A percentile compares a stretch with the other conserved stretches of the same genome.
Conservation (phyloP, 345 rosid species). For the Clarkia xantiana region DNA sequence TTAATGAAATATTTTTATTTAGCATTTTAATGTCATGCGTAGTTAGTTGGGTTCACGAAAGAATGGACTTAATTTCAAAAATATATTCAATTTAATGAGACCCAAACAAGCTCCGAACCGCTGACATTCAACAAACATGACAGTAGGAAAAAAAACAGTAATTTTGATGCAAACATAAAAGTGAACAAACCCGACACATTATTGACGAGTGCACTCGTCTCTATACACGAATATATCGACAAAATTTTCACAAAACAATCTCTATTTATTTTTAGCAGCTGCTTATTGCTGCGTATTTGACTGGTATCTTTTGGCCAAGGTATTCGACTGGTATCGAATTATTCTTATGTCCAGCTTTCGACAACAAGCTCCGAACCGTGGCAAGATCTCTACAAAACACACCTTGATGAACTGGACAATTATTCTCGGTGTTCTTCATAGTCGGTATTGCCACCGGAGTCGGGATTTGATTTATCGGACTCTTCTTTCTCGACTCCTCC, state of each 20-base stretch:
- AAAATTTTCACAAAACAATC: slow-evolving; percentile 10
- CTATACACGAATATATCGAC: neutral
- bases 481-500: slow-evolving; percentile 46
- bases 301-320: no score
- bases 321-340: slow-evolving; percentile 71
- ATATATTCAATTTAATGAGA: no score
- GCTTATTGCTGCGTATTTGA: slow-evolving; percentile 78
- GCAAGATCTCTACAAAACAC: slow-evolving; percentile 89
- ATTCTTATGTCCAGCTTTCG: slow-evolving; percentile 62
- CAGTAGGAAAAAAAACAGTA: no score
- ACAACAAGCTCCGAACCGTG: slow-evolving; percentile 56
- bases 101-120: no score
- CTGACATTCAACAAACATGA: no score
- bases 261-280: slow-evolving; percentile 42
- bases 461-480: slow-evolving; percentile 17
- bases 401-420: slow-evolving; percentile 38
- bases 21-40: no score
- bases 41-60: no score
- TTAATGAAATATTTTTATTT: no score
- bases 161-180: no score
- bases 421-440: slow-evolving; percentile 7
- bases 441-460: neutral
- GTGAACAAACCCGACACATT: no score
- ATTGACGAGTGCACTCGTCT: neutral
- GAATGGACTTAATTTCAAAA: no score